Evolutionary conservation across 2,329 filamentous ascomycete species (phyloP).

Genomic region (Pseudogymnoascus sp.): DNA sequence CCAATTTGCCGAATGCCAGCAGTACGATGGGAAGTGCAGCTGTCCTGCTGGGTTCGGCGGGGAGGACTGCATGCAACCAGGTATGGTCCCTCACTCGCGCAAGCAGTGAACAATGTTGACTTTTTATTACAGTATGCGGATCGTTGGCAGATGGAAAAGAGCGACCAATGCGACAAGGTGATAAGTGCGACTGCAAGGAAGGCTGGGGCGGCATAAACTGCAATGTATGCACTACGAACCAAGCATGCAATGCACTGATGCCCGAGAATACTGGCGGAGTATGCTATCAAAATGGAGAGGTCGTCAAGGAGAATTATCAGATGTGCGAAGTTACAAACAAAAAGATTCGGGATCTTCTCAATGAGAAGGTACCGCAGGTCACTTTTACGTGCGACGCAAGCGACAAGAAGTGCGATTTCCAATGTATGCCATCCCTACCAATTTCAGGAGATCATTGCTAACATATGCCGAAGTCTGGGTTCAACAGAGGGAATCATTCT

Average conservation of each 20-base stretch:
- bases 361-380: slow-evolving; percentile 80
- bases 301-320: slow-evolving; percentile 92
- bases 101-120: background rate
- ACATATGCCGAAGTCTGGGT: slow-evolving; percentile 68
- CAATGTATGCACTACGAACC: slow-evolving; percentile 81
- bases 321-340: slow-evolving; percentile 96
- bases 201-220: slow-evolving; percentile 98
- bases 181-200: slow-evolving; percentile 77
- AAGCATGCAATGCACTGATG: slow-evolving; percentile 84
- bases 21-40: slow-evolving; percentile 83
- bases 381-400: slow-evolving; percentile 86
- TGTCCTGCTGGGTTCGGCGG: slow-evolving; percentile 91
- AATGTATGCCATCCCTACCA: slow-evolving; percentile 55
- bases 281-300: slow-evolving; percentile 85
- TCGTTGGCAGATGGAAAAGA: slow-evolving; percentile 77
- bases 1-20: slow-evolving; percentile 84
- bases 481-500: slow-evolving; percentile 89
- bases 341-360: slow-evolving; percentile 83
- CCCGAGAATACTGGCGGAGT: slow-evolving; percentile 73
- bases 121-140: slow-evolving; percentile 59
- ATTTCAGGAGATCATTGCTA: slow-evolving; percentile 16
- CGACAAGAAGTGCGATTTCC: slow-evolving; percentile 78
- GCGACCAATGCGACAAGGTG: slow-evolving; percentile 64
- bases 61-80: slow-evolving; percentile 82
- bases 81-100: slow-evolving; percentile 36